Evolutionary conservation across 345 rosid species (phyloP), one percentile per base, ranked within the genome.

Genomic region (Rhizophora mangle): DNA sequence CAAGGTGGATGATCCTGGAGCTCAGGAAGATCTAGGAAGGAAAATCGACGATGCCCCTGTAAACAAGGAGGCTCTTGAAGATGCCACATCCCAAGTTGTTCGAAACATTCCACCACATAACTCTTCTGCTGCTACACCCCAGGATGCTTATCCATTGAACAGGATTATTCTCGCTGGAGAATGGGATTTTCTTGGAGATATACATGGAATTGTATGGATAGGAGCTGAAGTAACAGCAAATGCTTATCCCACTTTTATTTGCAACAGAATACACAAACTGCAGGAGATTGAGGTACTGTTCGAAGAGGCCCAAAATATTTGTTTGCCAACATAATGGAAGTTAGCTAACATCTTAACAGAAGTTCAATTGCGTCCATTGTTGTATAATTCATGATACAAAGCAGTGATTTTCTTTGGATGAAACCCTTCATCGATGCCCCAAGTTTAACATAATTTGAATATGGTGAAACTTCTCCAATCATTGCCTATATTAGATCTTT

Each of bases 31-130:
- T 55, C 69, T 89, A 61, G 89, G 73, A 6, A 63, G 54, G 72
- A 77, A 84, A 77, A 83, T 88, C 54, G 78, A 78, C 60, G 66
- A 80, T 11, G 78, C 80, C 13, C 71, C 73, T 20, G 74, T 83
- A 52, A 87, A 92, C 65, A 68, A 72, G 77, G 87, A 74, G 63
- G 93, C 96, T 74, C 89, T 86, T 68, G 88, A 78, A 71, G 74
- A 62, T 59, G 80, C 86, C 6, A 68, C 32, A 68, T 68, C 87
- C 8, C 78, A 66, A 43, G 67, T 71, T 62, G 67, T 86, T 36
- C 96, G 83, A 64, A 90, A 92, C 75, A 84, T 90, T 70, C 98
- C 98, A 8, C 93, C 92, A 19, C 75, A 88, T 37, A 68, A 92
- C 63, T 66, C 75, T 21, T 76, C 83, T 67, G 96, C 98, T 26